Percentiles rank a stretch among this genome's conserved stretches.
Conservation (phyloP, 495 filamentous ascomycete genomes). For the Niebla homalea region DNA sequence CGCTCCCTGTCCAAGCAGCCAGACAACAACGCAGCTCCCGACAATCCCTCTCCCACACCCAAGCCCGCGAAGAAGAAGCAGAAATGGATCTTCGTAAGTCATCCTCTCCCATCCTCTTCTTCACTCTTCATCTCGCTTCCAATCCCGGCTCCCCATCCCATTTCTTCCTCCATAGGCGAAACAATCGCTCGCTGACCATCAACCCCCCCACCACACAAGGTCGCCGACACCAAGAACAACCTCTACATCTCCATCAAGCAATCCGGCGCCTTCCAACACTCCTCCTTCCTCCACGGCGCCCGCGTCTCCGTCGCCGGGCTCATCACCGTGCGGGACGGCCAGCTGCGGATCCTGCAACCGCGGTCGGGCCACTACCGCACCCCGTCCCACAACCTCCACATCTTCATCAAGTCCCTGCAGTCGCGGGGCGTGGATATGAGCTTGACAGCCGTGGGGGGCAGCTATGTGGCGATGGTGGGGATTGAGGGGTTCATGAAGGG, state of each 20-base stretch:
- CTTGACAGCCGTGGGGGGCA: constrained; percentile 60
- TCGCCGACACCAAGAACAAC: constrained; percentile 72
- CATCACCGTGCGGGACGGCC: constrained; percentile 72
- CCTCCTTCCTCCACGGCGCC: constrained; percentile 69
- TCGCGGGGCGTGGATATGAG: constrained; percentile 69
- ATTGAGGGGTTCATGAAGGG: constrained; percentile 62
- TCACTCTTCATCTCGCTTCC: neutral
- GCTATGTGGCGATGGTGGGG: constrained; percentile 69
- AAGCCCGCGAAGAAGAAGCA: constrained; percentile 4
- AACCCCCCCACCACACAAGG: constrained; percentile 5
- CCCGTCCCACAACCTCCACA: constrained; percentile 61
- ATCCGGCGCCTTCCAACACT: constrained; percentile 79
- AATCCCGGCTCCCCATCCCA: neutral
- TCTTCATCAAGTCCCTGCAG: constrained; percentile 60
- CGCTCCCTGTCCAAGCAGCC: too few species aligned
- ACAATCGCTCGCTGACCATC: neutral
- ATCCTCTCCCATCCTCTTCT: neutral
- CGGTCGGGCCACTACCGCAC: constrained; percentile 81
- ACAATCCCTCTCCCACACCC: too few species aligned
- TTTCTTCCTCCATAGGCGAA: neutral
- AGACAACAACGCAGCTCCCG: too few species aligned
- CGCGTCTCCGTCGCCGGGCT: constrained; percentile 73
- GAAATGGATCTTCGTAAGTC: constrained; percentile 11
- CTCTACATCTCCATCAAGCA: constrained; percentile 88
- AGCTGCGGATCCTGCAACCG: constrained; percentile 35